Evolutionary conservation across 805 yeast species (phyloP).

Genomic region (Saccharomycopsis oosterbeekiorum): DNA sequence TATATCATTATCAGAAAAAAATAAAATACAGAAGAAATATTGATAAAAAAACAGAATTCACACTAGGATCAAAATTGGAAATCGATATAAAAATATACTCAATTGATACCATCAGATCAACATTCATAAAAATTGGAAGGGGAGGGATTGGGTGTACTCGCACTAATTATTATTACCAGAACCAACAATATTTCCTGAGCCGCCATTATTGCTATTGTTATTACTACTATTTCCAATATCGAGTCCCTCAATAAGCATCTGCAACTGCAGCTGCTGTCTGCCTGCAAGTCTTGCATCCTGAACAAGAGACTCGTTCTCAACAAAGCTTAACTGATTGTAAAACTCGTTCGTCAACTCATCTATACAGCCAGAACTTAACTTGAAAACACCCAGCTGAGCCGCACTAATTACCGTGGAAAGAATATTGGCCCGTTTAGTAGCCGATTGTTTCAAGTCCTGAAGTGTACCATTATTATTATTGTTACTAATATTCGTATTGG

Average conservation of each 20-base stretch:
- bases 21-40: no score
- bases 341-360: slow-evolving; percentile 22
- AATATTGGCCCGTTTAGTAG: slow-evolving; percentile 9
- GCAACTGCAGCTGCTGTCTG: not conserved
- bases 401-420: slow-evolving; percentile 12
- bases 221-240: not conserved
- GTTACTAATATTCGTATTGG: not conserved
- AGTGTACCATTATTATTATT: not conserved
- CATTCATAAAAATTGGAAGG: no score
- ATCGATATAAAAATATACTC: no score
- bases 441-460: slow-evolving; percentile 4
- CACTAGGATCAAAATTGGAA: no score
- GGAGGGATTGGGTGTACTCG: no score
- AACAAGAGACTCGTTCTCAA: not conserved
- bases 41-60: not conserved
- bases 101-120: no score
- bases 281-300: not conserved
- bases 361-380: slow-evolving; percentile 21
- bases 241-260: not conserved
- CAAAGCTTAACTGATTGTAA: not conserved
- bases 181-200: not conserved
- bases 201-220: not conserved
- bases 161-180: not conserved
- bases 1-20: no score
- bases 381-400: slow-evolving; percentile 20